A percentile compares a stretch with the other conserved stretches of the same genome.
These are phyloP conservation scores for Tricholoma flavovirens DNA, from an alignment of 768 basidiomycete species.

Conservation along the genomic window DNA sequence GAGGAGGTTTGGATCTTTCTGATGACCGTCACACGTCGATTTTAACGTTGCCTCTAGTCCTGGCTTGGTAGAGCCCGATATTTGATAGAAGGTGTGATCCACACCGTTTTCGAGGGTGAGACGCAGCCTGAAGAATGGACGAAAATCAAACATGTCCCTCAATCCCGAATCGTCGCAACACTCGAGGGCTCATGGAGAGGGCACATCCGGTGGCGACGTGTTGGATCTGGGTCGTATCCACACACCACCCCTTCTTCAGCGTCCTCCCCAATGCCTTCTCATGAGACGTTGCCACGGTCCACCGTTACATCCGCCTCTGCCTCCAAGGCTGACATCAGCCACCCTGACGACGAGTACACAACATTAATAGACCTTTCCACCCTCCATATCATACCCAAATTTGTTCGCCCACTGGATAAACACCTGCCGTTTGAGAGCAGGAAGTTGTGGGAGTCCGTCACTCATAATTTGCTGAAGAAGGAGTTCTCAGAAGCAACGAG, in stretches of 20 bases:
- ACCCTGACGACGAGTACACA: slow-evolving; percentile 47
- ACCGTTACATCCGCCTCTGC: slow-evolving; percentile 30
- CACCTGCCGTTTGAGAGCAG: slow-evolving; percentile 82
- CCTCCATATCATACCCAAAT: slow-evolving; percentile 72
- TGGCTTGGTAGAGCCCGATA: slow-evolving; percentile 90
- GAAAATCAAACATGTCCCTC: slow-evolving; percentile 86
- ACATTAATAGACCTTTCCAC: slow-evolving; percentile 73
- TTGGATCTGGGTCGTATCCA: slow-evolving; percentile 40
- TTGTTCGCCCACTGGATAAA: slow-evolving; percentile 72
- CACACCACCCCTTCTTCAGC: slow-evolving; percentile 34
- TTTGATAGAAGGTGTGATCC: slow-evolving; percentile 83
- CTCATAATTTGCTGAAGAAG: slow-evolving; percentile 67
- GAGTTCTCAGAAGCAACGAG: slow-evolving; percentile 88
- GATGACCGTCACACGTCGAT: slow-evolving; percentile 2
- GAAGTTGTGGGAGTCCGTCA: slow-evolving; percentile 83
- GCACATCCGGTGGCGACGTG: slow-evolving; percentile 72
- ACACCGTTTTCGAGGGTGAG: slow-evolving; percentile 66
- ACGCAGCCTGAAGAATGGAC: slow-evolving; percentile 68
- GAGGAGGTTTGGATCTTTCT: slow-evolving; percentile 66
- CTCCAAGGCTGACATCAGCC: slow-evolving; percentile 41
- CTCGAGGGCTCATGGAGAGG: slow-evolving; percentile 90
- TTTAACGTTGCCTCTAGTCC: slow-evolving; percentile 37
- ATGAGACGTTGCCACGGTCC: slow-evolving; percentile 34
- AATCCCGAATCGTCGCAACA: slow-evolving; percentile 65
- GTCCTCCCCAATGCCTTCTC: slow-evolving; percentile 45